These are phyloP conservation scores for Mortierella sp. DNA, from an alignment of 371 early-diverging fungal genomes.

Conservation along the genomic window DNA sequence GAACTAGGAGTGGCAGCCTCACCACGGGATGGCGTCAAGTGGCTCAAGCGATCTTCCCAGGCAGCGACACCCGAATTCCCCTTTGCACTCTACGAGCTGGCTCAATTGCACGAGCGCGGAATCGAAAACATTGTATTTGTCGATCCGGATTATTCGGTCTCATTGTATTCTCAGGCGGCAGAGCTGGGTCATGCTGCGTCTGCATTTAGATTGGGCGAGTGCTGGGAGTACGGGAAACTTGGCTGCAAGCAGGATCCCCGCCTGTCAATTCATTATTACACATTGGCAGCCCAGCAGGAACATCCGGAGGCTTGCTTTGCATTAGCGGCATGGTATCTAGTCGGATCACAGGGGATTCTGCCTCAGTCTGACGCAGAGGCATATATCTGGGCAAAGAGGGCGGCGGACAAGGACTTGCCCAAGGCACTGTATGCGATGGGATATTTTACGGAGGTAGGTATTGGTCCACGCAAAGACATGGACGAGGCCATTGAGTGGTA, in stretches of 20 bases:
- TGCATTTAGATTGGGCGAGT: conserved; percentile 81
- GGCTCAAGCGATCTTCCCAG: conserved; percentile 82
- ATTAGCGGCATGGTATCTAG: conserved; percentile 79
- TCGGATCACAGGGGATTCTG: conserved; percentile 82
- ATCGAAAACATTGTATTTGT: conserved; percentile 76
- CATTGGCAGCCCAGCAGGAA: conserved; percentile 87
- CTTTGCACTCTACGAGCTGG: conserved; percentile 85
- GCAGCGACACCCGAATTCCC: conserved; percentile 80
- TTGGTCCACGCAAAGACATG: conserved; percentile 75
- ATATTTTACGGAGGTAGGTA: conserved; percentile 85
- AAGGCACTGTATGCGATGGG: conserved; percentile 93
- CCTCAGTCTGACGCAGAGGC: conserved; percentile 87
- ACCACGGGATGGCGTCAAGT: conserved; percentile 81
- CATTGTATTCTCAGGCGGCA: conserved; percentile 79
- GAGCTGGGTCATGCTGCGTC: conserved; percentile 81
- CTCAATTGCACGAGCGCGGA: conserved; percentile 76
- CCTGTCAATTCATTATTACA: conserved; percentile 77
- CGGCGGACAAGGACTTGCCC: conserved; percentile 87
- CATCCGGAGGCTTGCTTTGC: conserved; percentile 91
- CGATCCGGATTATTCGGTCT: conserved; percentile 79
- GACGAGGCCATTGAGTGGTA: conserved; percentile 77
- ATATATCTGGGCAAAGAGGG: conserved; percentile 87
- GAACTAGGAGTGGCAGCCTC: conserved; percentile 71
- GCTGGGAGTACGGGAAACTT: conserved; percentile 82
- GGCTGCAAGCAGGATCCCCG: conserved; percentile 75